Evolutionary conservation across 495 filamentous ascomycete genomes (phyloP), one percentile per base, ranked within the genome.

Genomic region (Immersiella caudata): DNA sequence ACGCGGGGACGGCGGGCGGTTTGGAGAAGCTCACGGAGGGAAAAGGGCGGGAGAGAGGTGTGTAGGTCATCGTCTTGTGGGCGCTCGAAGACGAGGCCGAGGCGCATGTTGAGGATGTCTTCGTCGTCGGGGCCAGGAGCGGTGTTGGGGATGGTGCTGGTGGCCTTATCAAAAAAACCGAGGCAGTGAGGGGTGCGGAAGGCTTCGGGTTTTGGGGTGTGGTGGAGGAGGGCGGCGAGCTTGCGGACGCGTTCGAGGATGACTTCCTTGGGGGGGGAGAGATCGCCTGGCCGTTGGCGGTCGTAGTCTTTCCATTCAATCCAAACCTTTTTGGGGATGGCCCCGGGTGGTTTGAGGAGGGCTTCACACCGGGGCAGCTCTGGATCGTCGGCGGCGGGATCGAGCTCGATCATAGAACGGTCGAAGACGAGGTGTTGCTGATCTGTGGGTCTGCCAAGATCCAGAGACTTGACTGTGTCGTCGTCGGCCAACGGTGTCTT

Each of bases 241-340:
- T 78, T 79, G 3, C 67, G 62, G 11, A 81, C 79, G 20, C 79
- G 65, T 51, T 77, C 72, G 18, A 78, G 40, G 27, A 81, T 80
- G 24, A 77, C 74, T 9, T 71, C 57, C 65, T 79, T 76, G 51
- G 77, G 69, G 0, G 75, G 68, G 16, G 70, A 73, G 8, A 73
- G 51, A 55, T 78, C 76, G 9, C 68, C 70, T 18, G 76, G 76
- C 16, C 70, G 54, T 55, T 75, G 75, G 1, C 69, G 68, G 35
- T 81, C 80, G 57, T 81, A 82, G 51, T 81, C 79, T 68, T 81
- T 82, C 80, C 80, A 82, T 65, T 82, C 80, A 6, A 82, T 71
- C 80, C 80, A 82, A 1, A 82, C 79, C 46, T 72, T 74, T 60
- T 76, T 78, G 20, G 26, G 61, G 0, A 12, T 22, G 29, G 74